Evolutionary conservation across 352 stramenopile genomes (phyloP).

Genomic region (Globisporangium takayamanum): DNA sequence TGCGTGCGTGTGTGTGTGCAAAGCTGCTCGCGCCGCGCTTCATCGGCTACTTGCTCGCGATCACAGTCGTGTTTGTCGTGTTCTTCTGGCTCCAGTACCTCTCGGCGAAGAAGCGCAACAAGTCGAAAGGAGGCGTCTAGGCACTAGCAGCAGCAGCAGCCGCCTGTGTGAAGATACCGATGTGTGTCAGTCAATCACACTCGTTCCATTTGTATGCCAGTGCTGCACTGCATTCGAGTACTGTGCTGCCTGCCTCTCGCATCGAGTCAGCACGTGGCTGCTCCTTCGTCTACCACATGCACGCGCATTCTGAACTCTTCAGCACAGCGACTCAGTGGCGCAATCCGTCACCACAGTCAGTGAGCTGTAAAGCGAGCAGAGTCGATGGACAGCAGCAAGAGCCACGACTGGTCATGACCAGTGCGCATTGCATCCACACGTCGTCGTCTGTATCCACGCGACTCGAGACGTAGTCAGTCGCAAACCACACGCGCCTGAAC

Average conservation of each 20-base stretch:
- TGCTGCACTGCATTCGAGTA: too few relatives aligned
- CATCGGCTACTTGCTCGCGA: slow-evolving; percentile 48
- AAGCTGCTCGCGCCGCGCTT: slow-evolving; percentile 61
- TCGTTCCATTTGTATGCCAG: background rate
- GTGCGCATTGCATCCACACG: too few relatives aligned
- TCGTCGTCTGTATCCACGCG: too few relatives aligned
- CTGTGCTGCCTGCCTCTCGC: too few relatives aligned
- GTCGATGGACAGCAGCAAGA: too few relatives aligned
- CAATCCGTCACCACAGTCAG: too few relatives aligned
- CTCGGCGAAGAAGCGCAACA: slow-evolving; percentile 22
- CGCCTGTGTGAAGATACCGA: background rate
- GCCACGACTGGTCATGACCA: too few relatives aligned
- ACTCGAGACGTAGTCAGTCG: background rate
- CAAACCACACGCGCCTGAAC: background rate
- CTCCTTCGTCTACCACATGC: too few relatives aligned
- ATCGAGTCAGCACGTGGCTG: too few relatives aligned
- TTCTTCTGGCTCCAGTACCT: slow-evolving; percentile 59
- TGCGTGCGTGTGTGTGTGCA: background rate
- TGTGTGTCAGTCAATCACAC: background rate
- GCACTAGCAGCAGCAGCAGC: background rate
- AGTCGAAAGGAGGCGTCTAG: slow-evolving; percentile 7
- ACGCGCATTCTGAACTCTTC: too few relatives aligned
- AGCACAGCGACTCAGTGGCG: too few relatives aligned
- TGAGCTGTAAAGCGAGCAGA: too few relatives aligned
- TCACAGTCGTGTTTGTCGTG: slow-evolving; percentile 42